Base-by-base conservation (phyloP, 78 protist genomes). In the Creolimax fragrantissima region DNA sequence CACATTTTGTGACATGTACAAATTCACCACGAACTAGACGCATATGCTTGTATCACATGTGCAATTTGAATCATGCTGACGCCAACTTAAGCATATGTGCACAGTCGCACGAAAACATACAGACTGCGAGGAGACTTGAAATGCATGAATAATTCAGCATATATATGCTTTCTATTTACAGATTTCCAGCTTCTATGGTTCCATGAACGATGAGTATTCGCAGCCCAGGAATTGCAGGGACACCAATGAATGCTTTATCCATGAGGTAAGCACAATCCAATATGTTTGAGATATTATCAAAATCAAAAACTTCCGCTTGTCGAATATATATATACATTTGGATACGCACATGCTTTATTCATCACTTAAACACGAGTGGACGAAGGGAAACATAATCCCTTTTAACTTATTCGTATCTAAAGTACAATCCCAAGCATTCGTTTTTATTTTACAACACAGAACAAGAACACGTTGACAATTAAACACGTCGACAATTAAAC, bases 201-300 rank as follows among this genome's bases (percentile, higher is more conserved):
- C 92, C 35, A 89, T 3, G 37, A 89, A 89, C 43, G 92, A 58
- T 43, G 84, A 89, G 43, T 89, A 37, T 37, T 42, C 86, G 37
- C 5, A 35, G 3, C 92, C 92, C 17, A 66, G 92, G 6, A 37
- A 44, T 7, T 36, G 92, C 92, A 67, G 58, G 42, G 45, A 89
- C 17, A 42, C 85, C 3, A 42, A 81, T 3, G 47, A 47, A 36
- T 45, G 35, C 35, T 89, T 37, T 42, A 44, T 89, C 5, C 41
- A 58, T 58, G 39, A 58, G 74, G 74, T 58, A 1, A 58, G 74
- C 74, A 58, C 74, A 58, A 17, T 0, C 74, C 11, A 17, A 1
- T 24, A 24, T 17, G 74, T 58, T 58, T 32, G 24, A 58, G 74
- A 32, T 17, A 32, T 32, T 58, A 1, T 58, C 11, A 0, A 17